phyloP scores from a whole-genome alignment of 495 filamentous ascomycete species.

The Neurospora sp. region DNA sequence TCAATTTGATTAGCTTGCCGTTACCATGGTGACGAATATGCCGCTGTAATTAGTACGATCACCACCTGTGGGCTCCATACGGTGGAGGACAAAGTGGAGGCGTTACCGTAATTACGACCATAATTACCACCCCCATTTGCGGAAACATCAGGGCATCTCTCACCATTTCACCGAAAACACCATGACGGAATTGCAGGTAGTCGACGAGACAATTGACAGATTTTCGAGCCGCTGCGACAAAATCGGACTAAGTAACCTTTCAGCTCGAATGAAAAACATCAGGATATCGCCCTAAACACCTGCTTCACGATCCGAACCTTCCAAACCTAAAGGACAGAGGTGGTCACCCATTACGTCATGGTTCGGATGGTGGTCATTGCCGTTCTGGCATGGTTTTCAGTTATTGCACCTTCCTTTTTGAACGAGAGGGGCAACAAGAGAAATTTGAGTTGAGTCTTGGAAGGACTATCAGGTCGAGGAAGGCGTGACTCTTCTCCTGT shows the following conservation, averaged over 20 bases:
- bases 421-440: not conserved
- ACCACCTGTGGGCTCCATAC: not conserved
- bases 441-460: not conserved
- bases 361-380: not conserved
- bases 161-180: not conserved
- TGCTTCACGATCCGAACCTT: not conserved
- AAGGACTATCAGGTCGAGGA: not conserved
- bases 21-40: not conserved
- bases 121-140: not conserved
- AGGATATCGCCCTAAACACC: not conserved
- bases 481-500: not conserved
- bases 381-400: not conserved
- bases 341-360: not conserved
- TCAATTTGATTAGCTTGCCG: not conserved
- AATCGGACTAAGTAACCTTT: not conserved
- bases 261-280: not conserved
- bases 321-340: not conserved
- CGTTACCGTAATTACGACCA: not conserved
- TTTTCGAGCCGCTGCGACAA: not conserved
- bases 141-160: not conserved
- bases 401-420: not conserved
- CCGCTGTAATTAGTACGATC: not conserved
- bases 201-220: not conserved
- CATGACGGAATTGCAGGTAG: not conserved
- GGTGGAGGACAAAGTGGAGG: not conserved